Percentiles rank a stretch among this genome's conserved stretches.
phyloP scores from a whole-genome alignment of 139 green algal species.

The Tetratostichococcus sp. region DNA sequence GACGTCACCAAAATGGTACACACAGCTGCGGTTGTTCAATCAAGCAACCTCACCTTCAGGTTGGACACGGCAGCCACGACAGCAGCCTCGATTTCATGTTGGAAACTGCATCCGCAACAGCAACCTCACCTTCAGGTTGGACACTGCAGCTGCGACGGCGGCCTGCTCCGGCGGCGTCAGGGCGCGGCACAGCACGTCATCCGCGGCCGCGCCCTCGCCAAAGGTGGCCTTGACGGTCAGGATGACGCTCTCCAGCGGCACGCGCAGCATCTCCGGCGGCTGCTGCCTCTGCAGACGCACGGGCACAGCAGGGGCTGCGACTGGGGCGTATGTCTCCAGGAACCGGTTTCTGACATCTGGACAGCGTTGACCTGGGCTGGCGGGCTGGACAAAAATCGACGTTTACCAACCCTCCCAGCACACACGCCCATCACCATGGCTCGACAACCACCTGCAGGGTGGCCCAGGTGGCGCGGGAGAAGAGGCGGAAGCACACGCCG shows the following conservation, averaged over 20 bases:
- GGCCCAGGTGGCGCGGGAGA: constrained; percentile 48
- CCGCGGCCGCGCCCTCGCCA: constrained; percentile 11
- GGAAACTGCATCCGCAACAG: too few relatives aligned
- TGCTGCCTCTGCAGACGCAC: constrained; percentile 47
- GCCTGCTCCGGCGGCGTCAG: constrained; percentile 51
- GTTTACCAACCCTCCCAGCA: too few relatives aligned
- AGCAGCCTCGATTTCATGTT: too few relatives aligned
- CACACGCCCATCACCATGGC: too few relatives aligned
- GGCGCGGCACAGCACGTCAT: constrained; percentile 42
- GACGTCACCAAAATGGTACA: too few relatives aligned
- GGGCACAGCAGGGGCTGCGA: neutral
- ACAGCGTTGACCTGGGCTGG: too few relatives aligned
- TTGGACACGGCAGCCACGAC: too few relatives aligned
- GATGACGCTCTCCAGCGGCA: constrained; percentile 67
- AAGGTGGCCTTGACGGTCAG: constrained; percentile 46
- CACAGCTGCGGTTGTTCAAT: too few relatives aligned
- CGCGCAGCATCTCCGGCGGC: constrained; percentile 75
- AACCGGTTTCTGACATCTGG: too few relatives aligned
- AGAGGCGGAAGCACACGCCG: constrained; percentile 78
- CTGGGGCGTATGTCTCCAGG: too few relatives aligned
- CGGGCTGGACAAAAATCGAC: too few relatives aligned
- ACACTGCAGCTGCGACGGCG: constrained; percentile 25
- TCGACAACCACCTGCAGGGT: constrained; percentile 35
- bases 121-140: constrained; percentile 29
- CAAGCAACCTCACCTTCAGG: too few relatives aligned